phyloP scores from a whole-genome alignment of 805 yeast genomes.

The Candida silvicultrix region DNA sequence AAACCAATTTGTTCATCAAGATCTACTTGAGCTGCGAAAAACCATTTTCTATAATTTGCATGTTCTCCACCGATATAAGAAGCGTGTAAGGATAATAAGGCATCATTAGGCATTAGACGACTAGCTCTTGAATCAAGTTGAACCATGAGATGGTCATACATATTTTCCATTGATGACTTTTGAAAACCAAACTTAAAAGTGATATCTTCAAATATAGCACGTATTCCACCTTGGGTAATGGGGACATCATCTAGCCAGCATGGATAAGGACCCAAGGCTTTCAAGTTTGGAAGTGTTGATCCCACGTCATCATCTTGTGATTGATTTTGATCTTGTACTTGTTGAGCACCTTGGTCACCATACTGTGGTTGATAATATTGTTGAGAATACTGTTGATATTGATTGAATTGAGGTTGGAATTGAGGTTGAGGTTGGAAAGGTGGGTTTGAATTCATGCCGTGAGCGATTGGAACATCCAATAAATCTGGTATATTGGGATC shows the following conservation, averaged over 20 bases:
- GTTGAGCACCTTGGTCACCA: not conserved
- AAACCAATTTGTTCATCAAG: conserved; percentile 64
- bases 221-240: conserved; percentile 59
- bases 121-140: conserved; percentile 85
- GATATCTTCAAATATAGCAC: conserved; percentile 50
- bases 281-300: not conserved
- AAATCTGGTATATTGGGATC: not conserved
- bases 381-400: not conserved
- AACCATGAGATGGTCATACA: conserved; percentile 73
- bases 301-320: no score
- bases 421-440: not conserved
- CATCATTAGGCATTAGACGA: conserved; percentile 64
- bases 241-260: conserved; percentile 53
- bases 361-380: not conserved
- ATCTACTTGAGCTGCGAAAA: conserved; percentile 77
- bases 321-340: no score
- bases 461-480: not conserved
- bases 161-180: conserved; percentile 66
- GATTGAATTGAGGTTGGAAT: not conserved
- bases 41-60: conserved; percentile 89
- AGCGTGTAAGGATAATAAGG: conserved; percentile 72
- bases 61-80: conserved; percentile 90
- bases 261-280: conserved; percentile 8
- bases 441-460: not conserved
- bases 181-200: conserved; percentile 79